These are phyloP conservation scores for Fusarium metavorans DNA, from an alignment of 2,329 filamentous ascomycete species.

Conservation along the genomic window DNA sequence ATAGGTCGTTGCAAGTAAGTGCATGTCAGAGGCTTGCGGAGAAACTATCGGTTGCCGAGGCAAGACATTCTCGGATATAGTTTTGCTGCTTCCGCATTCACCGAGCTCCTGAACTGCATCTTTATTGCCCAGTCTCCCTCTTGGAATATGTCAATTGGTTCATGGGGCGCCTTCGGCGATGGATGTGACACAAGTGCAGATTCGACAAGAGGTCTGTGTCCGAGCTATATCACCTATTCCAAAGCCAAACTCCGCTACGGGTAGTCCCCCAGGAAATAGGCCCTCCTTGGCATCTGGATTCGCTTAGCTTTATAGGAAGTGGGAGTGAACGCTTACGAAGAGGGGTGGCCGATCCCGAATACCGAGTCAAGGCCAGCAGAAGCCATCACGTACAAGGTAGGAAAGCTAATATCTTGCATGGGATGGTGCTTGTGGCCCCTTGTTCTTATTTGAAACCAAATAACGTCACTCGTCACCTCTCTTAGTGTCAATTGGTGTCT, in stretches of 20 bases:
- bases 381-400: background rate
- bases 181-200: background rate
- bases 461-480: background rate
- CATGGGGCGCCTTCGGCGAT: background rate
- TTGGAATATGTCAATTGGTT: background rate
- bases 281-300: background rate
- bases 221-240: background rate
- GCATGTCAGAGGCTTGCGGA: background rate
- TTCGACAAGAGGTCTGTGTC: background rate
- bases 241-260: background rate
- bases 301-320: background rate
- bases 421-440: background rate
- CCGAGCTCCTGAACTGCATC: background rate
- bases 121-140: background rate
- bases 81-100: background rate
- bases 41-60: constrained; percentile 9
- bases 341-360: background rate
- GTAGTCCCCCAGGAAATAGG: background rate
- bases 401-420: background rate
- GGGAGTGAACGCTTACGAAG: background rate
- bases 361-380: background rate
- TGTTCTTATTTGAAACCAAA: background rate
- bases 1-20: background rate
- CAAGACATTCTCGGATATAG: constrained; percentile 5
- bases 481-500: background rate